Evolutionary conservation across 139 green algal species (phyloP), one percentile per base, ranked within the genome.

Genomic region (Bryopsis sp.): DNA sequence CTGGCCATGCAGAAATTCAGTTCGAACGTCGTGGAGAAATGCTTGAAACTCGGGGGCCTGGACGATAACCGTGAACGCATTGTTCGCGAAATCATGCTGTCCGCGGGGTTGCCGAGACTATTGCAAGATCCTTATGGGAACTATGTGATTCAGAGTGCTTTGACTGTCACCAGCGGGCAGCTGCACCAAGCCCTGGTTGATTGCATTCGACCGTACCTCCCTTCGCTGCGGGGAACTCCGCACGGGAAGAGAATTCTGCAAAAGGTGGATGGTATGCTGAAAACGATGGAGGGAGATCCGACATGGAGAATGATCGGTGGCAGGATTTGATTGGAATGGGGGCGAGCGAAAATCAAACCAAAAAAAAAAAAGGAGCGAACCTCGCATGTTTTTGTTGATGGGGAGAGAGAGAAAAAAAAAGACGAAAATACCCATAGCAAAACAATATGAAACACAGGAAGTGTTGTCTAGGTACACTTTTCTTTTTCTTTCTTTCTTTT

Each of bases 21-120:
- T 50, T 93, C 81, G 70, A 99, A 99, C 74, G 94, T 99, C 33
- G 94, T 98, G 24, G 94, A 99, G 79, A 96, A 95, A 82, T 97
- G 91, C 82, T 81, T 99, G 15, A 99, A 99, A 86, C 84, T 97
- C 48, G 78, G 82, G 24, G 78, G 77, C 8, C 74, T 95, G 69
- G 82, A 92, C 32, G 73, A 88, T 67, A 71, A 79, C 67, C 80
- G 90, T 24, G 81, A 93, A 62, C 69, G 61, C 7, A 85, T 97
- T 32, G 81, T 99, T 11, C 68, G 72, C 15, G 94, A 99, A 83
- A 67, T 99, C 0, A 81, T 92, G 48, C 15, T 61, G 8, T 85
- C 79, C 0, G 85, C 88, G 5, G 58, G 82, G 43, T 82, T 98
- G 46, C 71, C 82, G 8, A 76, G 90, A 5, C 81, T 99, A 58